Evolutionary conservation across 2,329 filamentous ascomycete species (phyloP).

Genomic region (Penicillium sp.): DNA sequence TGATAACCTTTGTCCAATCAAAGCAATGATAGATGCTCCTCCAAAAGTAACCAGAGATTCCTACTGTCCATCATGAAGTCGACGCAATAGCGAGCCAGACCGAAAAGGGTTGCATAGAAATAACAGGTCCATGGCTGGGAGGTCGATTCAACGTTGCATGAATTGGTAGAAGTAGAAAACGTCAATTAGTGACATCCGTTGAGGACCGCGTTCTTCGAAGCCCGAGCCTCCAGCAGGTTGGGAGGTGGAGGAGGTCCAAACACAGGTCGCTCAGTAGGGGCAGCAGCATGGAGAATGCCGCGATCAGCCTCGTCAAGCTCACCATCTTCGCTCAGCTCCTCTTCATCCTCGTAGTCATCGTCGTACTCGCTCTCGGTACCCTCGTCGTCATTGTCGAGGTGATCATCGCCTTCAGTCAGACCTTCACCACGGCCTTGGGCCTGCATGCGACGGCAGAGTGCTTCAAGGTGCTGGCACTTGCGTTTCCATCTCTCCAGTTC

Average conservation of each 20-base stretch:
- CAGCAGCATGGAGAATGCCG: slow-evolving; percentile 26
- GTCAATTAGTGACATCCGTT: slow-evolving; percentile 38
- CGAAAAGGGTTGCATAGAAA: not conserved
- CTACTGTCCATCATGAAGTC: not conserved
- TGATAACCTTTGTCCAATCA: not conserved
- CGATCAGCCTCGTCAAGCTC: slow-evolving; percentile 36
- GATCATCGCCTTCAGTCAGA: slow-evolving; percentile 47
- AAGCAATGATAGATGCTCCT: not conserved
- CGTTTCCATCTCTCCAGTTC: slow-evolving; percentile 74
- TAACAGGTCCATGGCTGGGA: slow-evolving; percentile 4
- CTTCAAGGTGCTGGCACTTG: slow-evolving; percentile 86
- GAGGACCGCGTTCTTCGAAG: slow-evolving; percentile 43
- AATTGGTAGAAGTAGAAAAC: slow-evolving; percentile 1
- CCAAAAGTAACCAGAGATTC: not conserved
- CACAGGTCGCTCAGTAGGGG: slow-evolving; percentile 39
- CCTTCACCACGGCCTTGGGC: slow-evolving; percentile 79
- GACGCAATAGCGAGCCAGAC: not conserved
- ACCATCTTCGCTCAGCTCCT: slow-evolving; percentile 55
- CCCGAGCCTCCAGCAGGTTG: slow-evolving; percentile 44
- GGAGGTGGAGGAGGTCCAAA: slow-evolving; percentile 50
- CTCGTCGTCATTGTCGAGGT: slow-evolving; percentile 50
- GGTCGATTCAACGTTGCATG: slow-evolving; percentile 5
- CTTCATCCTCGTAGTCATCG: slow-evolving; percentile 57
- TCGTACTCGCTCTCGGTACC: slow-evolving; percentile 48
- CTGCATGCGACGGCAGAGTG: slow-evolving; percentile 94